Evolutionary conservation across 257 asterid species (phyloP), one percentile per base, ranked within the genome.

Genomic region (Gentiana straminea): DNA sequence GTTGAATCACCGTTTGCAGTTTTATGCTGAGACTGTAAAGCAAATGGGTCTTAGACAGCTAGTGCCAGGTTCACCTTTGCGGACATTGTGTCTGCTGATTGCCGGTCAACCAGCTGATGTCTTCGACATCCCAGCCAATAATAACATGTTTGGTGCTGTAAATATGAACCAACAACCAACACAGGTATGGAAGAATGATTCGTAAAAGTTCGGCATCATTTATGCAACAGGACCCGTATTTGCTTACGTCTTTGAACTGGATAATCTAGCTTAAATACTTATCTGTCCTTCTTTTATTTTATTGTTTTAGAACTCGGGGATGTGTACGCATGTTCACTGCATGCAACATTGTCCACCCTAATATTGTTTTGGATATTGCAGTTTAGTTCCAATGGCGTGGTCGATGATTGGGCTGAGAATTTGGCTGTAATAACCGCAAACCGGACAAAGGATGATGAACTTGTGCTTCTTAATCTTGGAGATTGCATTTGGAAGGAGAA

Each of bases 401-500:
- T 92, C 74, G 95, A 87, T 70, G 91, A 80, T 67, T 92, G 98
- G 98, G 90, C 88, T 69, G 97, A 85, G 67, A 92, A 88, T 74
- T 70, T 92, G 81, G 98, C 98, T 1, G 94, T 92, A 69, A 88
- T 92, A 59, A 75, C 94, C 49, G 96, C 98, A 59, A 92, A 92
- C 71, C 73, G 98, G 74, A 92, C 98, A 43, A 88, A 88, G 74
- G 93, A 81, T 73, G 98, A 92, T 3, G 97, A 85, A 64, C 89
- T 92, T 69, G 98, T 92, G 70, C 98, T 92, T 60, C 67, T 83
- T 61, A 94, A 92, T 75, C 95, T 92, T 58, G 98, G 98, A 52
- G 98, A 92, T 80, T 88, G 95, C 73, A 70, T 92, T 60, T 92
- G 94, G 95, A 88, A 82, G 79, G 95, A 88, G 72, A 88, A 90